These are phyloP conservation scores for Ophiocordyceps unilateralis DNA, from an alignment of 2,329 filamentous ascomycete genomes.

Conservation along the genomic window DNA sequence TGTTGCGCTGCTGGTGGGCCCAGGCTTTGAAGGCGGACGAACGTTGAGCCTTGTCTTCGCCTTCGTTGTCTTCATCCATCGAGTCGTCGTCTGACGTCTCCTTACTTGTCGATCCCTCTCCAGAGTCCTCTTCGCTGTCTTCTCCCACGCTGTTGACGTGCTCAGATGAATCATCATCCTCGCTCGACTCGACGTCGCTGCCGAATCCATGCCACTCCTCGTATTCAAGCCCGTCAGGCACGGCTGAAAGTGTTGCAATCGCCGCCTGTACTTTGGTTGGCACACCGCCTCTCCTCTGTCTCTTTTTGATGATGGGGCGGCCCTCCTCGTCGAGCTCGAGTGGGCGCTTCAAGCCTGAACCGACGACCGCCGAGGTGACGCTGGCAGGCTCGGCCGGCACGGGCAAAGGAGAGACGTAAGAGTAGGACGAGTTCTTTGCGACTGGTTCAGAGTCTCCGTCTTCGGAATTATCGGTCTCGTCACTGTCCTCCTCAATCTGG, in stretches of 20 bases:
- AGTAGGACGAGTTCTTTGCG: conserved; percentile 1
- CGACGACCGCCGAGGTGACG: conserved; percentile 20
- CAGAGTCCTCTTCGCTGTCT: conserved; percentile 7
- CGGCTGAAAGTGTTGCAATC: conserved; percentile 20
- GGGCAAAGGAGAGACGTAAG: not conserved
- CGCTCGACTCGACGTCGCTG: conserved; percentile 21
- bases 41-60: conserved; percentile 14
- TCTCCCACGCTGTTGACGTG: conserved; percentile 12
- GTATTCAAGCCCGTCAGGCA: conserved; percentile 18
- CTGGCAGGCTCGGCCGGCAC: conserved; percentile 1
- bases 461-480: conserved; percentile 6
- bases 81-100: conserved; percentile 11
- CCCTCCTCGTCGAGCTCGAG: conserved; percentile 66
- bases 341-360: conserved; percentile 74
- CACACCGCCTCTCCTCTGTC: conserved; percentile 53
- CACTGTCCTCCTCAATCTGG: conserved; percentile 12
- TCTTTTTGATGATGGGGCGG: conserved; percentile 64
- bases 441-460: conserved; percentile 3
- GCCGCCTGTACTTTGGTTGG: conserved; percentile 33
- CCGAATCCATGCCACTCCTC: conserved; percentile 48
- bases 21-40: conserved; percentile 75
- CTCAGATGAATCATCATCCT: conserved; percentile 8
- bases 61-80: conserved; percentile 12
- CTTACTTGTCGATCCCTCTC: conserved; percentile 13
- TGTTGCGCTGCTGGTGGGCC: conserved; percentile 75